Percentiles rank a stretch among this genome's conserved stretches.
These are phyloP conservation scores for Vicia faba DNA, from an alignment of 306 rosid genomes.

Conservation along the genomic window DNA sequence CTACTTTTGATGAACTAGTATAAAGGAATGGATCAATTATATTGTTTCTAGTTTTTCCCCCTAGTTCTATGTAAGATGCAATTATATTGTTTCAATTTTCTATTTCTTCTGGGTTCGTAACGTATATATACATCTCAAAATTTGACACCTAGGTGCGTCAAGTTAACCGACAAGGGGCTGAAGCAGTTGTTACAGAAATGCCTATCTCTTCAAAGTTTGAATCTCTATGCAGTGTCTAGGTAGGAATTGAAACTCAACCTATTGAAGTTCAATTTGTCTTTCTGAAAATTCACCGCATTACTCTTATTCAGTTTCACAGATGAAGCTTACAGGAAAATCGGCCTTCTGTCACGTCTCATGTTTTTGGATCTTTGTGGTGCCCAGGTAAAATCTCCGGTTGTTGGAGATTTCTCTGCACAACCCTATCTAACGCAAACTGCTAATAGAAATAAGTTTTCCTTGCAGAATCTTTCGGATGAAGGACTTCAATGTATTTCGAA, in stretches of 20 bases:
- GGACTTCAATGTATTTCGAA: slow-evolving; percentile 64
- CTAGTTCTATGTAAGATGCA: no score
- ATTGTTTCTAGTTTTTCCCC: background rate
- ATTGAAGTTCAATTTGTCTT: slow-evolving; percentile 25
- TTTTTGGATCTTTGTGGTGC: slow-evolving; percentile 83
- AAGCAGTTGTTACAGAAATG: slow-evolving; percentile 59
- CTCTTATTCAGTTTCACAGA: slow-evolving; percentile 67
- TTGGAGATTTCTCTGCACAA: slow-evolving; percentile 9
- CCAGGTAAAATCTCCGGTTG: slow-evolving; percentile 58
- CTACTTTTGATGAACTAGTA: slow-evolving; percentile 2
- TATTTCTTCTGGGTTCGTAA: background rate
- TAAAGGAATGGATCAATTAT: background rate
- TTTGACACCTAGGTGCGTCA: slow-evolving; percentile 62
- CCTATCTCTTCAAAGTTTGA: slow-evolving; percentile 62
- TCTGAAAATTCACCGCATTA: slow-evolving; percentile 26
- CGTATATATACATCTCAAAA: slow-evolving; percentile 26
- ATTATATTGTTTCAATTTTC: background rate
- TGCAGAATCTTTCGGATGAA: slow-evolving; percentile 78
- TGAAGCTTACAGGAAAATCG: slow-evolving; percentile 61
- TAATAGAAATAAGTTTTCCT: slow-evolving; percentile 27
- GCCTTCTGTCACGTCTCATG: slow-evolving; percentile 56
- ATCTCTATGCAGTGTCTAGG: slow-evolving; percentile 86
- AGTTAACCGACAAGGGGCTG: slow-evolving; percentile 70
- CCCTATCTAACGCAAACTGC: slow-evolving; percentile 28
- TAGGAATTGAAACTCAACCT: slow-evolving; percentile 39